phyloP scores from a whole-genome alignment of 441 rosid species.

The Euphorbia celastroides region DNA sequence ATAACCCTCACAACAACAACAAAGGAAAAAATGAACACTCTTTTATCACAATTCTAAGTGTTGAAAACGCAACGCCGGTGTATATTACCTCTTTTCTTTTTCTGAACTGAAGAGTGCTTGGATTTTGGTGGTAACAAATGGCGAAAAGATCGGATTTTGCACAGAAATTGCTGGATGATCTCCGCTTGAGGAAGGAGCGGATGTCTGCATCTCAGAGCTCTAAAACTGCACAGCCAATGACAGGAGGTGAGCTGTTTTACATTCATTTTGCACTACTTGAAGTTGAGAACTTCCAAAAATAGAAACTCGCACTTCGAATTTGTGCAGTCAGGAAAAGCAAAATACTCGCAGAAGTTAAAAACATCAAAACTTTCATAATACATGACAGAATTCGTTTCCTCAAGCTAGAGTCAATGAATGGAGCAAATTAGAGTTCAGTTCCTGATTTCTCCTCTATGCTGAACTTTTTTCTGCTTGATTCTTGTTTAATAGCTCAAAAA shows the following conservation, averaged over 20 bases:
- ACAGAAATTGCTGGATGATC: constrained; percentile 89
- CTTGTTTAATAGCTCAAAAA: background rate
- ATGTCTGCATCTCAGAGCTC: constrained; percentile 57
- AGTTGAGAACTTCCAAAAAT: background rate
- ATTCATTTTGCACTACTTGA: background rate
- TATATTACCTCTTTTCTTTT: constrained; percentile 16
- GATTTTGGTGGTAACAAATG: constrained; percentile 39
- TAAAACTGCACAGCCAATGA: constrained; percentile 22
- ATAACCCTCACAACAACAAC: constrained; percentile 53
- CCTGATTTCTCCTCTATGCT: background rate
- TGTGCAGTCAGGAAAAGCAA: background rate
- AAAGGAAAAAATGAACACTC: background rate
- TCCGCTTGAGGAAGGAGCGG: constrained; percentile 66
- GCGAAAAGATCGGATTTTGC: constrained; percentile 85
- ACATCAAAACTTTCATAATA: background rate
- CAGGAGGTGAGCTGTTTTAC: constrained; percentile 39
- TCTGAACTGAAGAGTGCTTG: constrained; percentile 9
- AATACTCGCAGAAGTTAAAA: background rate
- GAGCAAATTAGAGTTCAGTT: background rate
- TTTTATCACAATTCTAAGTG: constrained; percentile 8
- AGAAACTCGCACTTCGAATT: background rate
- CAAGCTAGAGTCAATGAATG: background rate
- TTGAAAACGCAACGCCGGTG: constrained; percentile 12
- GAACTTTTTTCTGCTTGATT: background rate
- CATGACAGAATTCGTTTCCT: background rate